A percentile compares a stretch with the other conserved stretches of the same genome.
Conservation (phyloP, 768 basidiomycete genomes). For the Boletus tomentosulus region DNA sequence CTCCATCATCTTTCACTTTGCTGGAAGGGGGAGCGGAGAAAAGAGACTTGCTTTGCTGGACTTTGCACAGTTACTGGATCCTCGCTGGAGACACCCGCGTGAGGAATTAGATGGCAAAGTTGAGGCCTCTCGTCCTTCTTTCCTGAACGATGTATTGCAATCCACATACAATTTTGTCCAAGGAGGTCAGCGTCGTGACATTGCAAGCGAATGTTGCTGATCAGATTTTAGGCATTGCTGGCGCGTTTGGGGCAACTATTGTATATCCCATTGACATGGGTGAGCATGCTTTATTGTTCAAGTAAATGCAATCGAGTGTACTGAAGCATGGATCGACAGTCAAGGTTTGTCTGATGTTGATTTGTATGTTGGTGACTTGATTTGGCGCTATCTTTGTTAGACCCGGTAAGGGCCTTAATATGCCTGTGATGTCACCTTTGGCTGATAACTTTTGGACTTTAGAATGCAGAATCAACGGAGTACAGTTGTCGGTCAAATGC, state of each 20-base stretch:
- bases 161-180: constrained; percentile 85
- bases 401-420: constrained; percentile 46
- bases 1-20: constrained; percentile 98
- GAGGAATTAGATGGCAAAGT: constrained; percentile 41
- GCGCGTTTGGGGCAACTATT: constrained; percentile 93
- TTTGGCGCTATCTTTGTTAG: constrained; percentile 29
- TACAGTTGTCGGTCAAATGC: constrained; percentile 91
- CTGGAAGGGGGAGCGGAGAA: constrained; percentile 67
- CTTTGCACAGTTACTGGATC: constrained; percentile 90
- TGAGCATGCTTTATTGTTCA: constrained; percentile 35
- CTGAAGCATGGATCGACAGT: constrained; percentile 39
- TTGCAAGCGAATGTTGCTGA: constrained; percentile 11
- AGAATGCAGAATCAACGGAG: constrained; percentile 98
- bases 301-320: not conserved
- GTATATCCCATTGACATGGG: constrained; percentile 96
- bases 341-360: constrained; percentile 50
- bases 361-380: constrained; percentile 7
- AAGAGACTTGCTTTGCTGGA: constrained; percentile 81
- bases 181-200: constrained; percentile 54
- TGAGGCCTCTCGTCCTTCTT: constrained; percentile 33
- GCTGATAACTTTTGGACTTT: constrained; percentile 4
- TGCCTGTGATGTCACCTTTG: not conserved
- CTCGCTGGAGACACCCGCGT: constrained; percentile 76
- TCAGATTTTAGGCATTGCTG: constrained; percentile 67
- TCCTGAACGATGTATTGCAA: constrained; percentile 55